Conservation (phyloP, 305 asterid genomes). For the Andrographis paniculata region DNA sequence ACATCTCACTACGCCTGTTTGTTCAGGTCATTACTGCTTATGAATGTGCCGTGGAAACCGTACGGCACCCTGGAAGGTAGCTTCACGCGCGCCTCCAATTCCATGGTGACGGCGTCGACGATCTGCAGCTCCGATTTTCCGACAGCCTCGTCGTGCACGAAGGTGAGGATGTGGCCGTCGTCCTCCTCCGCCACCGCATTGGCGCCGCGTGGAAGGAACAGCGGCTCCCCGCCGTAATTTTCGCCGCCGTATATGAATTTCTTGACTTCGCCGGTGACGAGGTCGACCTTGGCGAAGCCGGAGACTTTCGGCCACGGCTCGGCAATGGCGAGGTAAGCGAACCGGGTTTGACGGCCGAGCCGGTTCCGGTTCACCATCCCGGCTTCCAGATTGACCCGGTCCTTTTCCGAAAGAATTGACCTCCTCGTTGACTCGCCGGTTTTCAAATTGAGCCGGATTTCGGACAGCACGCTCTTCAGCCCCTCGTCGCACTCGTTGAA, state of each 20-base stretch:
- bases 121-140: conserved; percentile 39
- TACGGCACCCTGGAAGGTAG: conserved; percentile 45
- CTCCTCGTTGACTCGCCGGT: conserved; percentile 27
- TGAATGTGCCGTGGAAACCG: conserved; percentile 48
- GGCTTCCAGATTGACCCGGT: conserved; percentile 37
- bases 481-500: conserved; percentile 39
- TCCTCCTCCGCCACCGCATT: conserved; percentile 21
- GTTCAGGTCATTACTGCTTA: conserved; percentile 22
- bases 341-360: conserved; percentile 35
- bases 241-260: conserved; percentile 32
- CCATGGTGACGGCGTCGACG: conserved; percentile 30
- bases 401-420: conserved; percentile 23
- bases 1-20: conserved; percentile 21
- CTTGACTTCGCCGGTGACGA: conserved; percentile 26
- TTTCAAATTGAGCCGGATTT: conserved; percentile 30
- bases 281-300: conserved; percentile 41
- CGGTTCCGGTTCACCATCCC: conserved; percentile 44
- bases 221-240: conserved; percentile 46
- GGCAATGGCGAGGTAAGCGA: conserved; percentile 40
- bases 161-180: conserved; percentile 35
- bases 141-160: conserved; percentile 27
- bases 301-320: conserved; percentile 55
- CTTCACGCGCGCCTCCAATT: conserved; percentile 27
- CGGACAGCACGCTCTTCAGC: conserved; percentile 31
- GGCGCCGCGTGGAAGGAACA: conserved; percentile 25